These are phyloP conservation scores for Fraxinus quadrangulata DNA, from an alignment of 257 asterid species.

Conservation along the genomic window DNA sequence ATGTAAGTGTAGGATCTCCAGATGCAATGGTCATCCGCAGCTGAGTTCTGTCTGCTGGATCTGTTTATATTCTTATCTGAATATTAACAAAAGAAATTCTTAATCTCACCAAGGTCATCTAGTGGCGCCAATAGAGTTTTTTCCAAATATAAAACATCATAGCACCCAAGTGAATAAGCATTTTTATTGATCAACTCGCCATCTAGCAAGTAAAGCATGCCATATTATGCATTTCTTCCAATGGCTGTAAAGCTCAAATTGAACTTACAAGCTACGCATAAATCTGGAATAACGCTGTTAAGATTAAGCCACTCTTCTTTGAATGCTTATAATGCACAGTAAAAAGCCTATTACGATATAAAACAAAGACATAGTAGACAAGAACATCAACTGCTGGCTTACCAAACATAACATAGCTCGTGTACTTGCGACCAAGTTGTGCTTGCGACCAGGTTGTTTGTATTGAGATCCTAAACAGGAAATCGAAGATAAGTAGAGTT, in stretches of 20 bases:
- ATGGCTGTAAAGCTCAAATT: no score
- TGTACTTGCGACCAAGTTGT: constrained; percentile 79
- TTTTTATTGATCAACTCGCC: constrained; percentile 4
- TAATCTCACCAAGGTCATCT: neutral
- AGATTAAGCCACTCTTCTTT: constrained; percentile 1
- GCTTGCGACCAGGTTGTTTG: constrained; percentile 84
- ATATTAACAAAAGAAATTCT: constrained; percentile 20
- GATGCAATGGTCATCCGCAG: constrained; percentile 87
- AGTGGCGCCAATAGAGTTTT: neutral
- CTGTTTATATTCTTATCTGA: constrained; percentile 88
- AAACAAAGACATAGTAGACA: neutral
- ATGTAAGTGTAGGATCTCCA: constrained; percentile 80
- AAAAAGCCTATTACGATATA: neutral
- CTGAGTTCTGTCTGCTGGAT: constrained; percentile 93
- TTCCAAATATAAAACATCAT: neutral
- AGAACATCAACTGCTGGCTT: constrained; percentile 33
- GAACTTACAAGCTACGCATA: neutral
- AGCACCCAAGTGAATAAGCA: neutral
- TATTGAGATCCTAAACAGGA: constrained; percentile 75
- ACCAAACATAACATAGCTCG: constrained; percentile 95
- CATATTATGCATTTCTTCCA: neutral
- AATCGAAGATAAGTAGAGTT: constrained; percentile 19
- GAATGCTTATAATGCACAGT: neutral
- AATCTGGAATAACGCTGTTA: constrained; percentile 19
- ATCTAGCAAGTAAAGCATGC: neutral